Percentiles rank a stretch among this genome's conserved stretches.
Evolutionary conservation across 2,329 filamentous ascomycete genomes (phyloP).

Genomic region (Neofusicoccum parvum): DNA sequence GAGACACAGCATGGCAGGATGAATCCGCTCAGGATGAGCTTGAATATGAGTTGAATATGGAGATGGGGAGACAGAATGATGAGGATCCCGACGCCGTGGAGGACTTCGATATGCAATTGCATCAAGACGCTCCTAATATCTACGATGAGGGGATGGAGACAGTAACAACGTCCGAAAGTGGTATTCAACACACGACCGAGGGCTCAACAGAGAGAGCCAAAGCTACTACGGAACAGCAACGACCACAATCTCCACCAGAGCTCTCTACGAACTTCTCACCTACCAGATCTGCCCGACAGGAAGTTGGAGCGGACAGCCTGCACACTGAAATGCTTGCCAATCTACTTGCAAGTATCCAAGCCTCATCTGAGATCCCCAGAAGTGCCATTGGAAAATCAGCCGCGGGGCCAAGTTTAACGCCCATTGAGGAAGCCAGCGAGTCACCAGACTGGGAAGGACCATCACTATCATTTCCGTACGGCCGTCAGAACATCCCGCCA

Average conservation of each 20-base stretch:
- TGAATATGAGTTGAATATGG: too few species aligned
- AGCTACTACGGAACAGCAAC: background rate
- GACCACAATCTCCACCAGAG: background rate
- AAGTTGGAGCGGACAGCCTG: background rate
- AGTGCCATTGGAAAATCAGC: background rate
- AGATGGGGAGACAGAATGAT: too few species aligned
- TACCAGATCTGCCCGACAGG: background rate
- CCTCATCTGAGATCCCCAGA: background rate
- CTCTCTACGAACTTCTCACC: background rate
- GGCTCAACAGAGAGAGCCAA: background rate
- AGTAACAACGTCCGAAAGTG: background rate
- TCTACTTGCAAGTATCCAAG: background rate
- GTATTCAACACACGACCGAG: background rate
- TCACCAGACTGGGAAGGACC: background rate
- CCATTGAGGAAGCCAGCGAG: background rate
- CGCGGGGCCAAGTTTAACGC: background rate
- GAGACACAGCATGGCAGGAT: too few species aligned
- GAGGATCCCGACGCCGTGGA: background rate
- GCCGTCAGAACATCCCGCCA: too few species aligned
- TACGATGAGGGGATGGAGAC: background rate
- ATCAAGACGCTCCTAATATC: background rate
- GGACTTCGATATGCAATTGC: background rate
- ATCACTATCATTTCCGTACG: background rate
- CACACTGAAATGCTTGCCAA: background rate
- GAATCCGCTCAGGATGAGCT: too few species aligned